Evolutionary conservation across 306 rosid species (phyloP), one percentile per base, ranked within the genome.

Genomic region (Geum urbanum): DNA sequence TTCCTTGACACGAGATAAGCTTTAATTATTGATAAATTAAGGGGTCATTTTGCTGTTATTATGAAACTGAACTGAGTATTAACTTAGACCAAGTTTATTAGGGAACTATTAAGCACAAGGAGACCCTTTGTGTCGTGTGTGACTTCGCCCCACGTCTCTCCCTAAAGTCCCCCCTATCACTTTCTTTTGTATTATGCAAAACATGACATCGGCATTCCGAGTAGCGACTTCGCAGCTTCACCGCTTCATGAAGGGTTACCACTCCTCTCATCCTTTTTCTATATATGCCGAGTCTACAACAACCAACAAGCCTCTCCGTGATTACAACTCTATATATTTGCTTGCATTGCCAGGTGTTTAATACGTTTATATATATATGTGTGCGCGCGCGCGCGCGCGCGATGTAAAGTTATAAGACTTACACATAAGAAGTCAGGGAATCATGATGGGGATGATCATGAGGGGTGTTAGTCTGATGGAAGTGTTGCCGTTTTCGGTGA

Each of bases 181-280:
- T 56, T 35, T 59, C 43, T 2, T 59, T 59, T 35, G 3, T 39
- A 61, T 61, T 9, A 61, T 39, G 66, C 22, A 61, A 35, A 61
- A 8, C 41, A 61, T 4, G 12, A 18, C 39, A 60, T 35, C 4
- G 37, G 44, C 46, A 74, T 65, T 32, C 67, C 79, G 81, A 78
- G 83, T 50, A 62, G 81, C 81, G 41, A 22, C 77, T 64, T 84
- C 87, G 43, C 83, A 76, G 72, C 88, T 70, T 58, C 75, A 72
- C 66, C 66, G 40, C 39, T 45, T 9, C 20, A 32, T 61, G 73
- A 84, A 81, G 72, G 80, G 88, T 54, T 67, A 51, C 77, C 56
- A 24, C 16, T 16, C 39, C 40, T 56, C 62, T 37, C 62, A 22
- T 18, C 37, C 11, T 22, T 39, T n/a, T 39, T 27, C 27, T 57